Evolutionary conservation across 345 rosid species (phyloP), one percentile per base, ranked within the genome.

Genomic region (Camelina neglecta): DNA sequence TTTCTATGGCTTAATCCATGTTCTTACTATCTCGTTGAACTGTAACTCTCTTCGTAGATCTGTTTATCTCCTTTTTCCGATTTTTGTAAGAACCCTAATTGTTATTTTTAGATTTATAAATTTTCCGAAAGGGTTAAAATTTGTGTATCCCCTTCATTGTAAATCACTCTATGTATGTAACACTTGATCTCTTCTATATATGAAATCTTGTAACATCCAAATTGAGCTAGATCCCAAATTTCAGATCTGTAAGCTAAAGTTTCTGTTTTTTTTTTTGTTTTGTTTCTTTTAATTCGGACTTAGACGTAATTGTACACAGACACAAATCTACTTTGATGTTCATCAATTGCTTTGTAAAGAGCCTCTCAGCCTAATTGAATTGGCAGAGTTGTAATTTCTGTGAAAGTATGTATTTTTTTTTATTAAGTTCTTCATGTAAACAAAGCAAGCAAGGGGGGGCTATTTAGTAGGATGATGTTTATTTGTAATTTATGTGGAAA

Each of bases 41-140:
- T 77, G 81, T 77, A 77, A 45, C 9, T 73, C 47, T 73, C 60
- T 20, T 67, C 65, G 0, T 49, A 73, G 81, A 79, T 79, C 81
- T 79, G 70, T 58, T 72, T 13, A 26, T 71, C 42, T 51, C 65
- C 11, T 72, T 79, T 18, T 18, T 18, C 18, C 18, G 18, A 18
- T 18, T 18, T 18, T 67, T 73, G 81, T 79, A 73, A 73, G 78
- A 73, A 38, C 78, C 55, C 60, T 38, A 54, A 64, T 29, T 76
- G 58, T 70, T 45, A 45, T 1, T 0, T 29, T 29, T 41, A 11
- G 16, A 16, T 62, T 41, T 51, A 5, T 51, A 9, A 8, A 21
- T 31, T 54, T 55, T 56, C 6, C 6, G 31, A 26, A 8, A 10
- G 72, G 60, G 35, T 67, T 51, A 38, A 53, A 51, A 18, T 61